A percentile compares a stretch with the other conserved stretches of the same genome.
Evolutionary conservation across 2,329 filamentous ascomycete genomes (phyloP).

Genomic region (Talaromyces sp.): DNA sequence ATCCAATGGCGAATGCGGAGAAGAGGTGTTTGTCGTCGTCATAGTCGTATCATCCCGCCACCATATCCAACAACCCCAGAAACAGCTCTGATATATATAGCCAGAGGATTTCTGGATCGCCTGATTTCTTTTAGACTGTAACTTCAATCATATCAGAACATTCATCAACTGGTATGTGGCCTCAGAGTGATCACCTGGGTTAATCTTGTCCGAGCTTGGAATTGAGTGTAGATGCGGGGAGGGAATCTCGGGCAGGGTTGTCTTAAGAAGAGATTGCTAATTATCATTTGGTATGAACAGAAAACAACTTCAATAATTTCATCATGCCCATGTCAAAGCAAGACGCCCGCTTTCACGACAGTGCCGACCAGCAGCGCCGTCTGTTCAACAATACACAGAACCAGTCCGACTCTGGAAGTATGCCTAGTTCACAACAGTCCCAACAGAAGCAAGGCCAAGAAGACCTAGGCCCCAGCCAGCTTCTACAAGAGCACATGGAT

Average conservation of each 20-base stretch:
- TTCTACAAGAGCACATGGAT: constrained; percentile 35
- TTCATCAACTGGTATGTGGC: too few species aligned
- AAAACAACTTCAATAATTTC: neutral
- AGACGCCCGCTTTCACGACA: constrained; percentile 26
- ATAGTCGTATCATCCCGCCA: constrained; percentile 32
- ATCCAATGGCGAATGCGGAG: constrained; percentile 18
- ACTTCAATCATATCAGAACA: neutral
- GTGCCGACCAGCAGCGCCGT: constrained; percentile 24
- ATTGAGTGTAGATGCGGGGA: too few species aligned
- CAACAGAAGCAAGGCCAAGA: constrained; percentile 8
- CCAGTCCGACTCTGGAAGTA: constrained; percentile 8
- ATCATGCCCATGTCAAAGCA: constrained; percentile 35
- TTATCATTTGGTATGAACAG: neutral
- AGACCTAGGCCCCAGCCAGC: constrained; percentile 26
- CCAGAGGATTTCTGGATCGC: neutral
- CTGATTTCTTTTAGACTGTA: neutral
- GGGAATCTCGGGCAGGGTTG: neutral
- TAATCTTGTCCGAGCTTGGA: too few species aligned
- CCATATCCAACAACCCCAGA: constrained; percentile 19
- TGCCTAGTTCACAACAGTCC: neutral
- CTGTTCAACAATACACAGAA: constrained; percentile 28
- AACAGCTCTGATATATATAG: constrained; percentile 16
- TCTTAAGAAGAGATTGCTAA: neutral
- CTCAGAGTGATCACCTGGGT: too few species aligned
- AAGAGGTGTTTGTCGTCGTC: constrained; percentile 30